A percentile compares a stretch with the other conserved stretches of the same genome.
Conservation (phyloP, 441 rosid species). For the Pelargonium myrrhifolium region DNA sequence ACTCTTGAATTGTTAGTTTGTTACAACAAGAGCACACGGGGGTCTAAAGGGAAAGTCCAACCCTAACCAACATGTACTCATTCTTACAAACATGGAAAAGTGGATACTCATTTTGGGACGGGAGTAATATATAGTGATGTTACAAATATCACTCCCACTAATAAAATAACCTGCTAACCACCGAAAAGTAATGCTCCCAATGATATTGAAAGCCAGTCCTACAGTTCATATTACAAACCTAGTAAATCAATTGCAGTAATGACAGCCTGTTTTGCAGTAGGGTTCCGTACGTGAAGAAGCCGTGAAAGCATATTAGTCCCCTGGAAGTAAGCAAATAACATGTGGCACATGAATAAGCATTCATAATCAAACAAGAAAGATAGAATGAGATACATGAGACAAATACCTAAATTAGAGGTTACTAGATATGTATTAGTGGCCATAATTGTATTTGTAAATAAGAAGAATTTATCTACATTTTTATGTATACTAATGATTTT, state of each 20-base stretch:
- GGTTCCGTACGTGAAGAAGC: conserved; percentile 93
- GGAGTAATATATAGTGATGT: neutral
- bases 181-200: neutral
- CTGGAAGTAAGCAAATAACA: conserved; percentile 39
- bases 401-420: conserved; percentile 12
- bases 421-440: neutral
- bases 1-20: too few relatives aligned
- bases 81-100: too few relatives aligned
- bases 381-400: conserved; percentile 1
- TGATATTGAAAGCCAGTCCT: neutral
- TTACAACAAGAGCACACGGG: too few relatives aligned
- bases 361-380: neutral
- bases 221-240: conserved; percentile 41
- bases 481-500: neutral
- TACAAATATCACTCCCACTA: too few relatives aligned
- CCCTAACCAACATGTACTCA: too few relatives aligned
- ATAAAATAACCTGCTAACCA: neutral
- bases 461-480: neutral
- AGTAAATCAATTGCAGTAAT: conserved; percentile 95
- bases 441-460: neutral
- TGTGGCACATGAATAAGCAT: conserved; percentile 2
- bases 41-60: too few relatives aligned
- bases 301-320: conserved; percentile 99
- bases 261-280: conserved; percentile 96
- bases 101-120: too few relatives aligned